phyloP scores from a whole-genome alignment of 2,329 filamentous ascomycete species.

The Nemania sp. region DNA sequence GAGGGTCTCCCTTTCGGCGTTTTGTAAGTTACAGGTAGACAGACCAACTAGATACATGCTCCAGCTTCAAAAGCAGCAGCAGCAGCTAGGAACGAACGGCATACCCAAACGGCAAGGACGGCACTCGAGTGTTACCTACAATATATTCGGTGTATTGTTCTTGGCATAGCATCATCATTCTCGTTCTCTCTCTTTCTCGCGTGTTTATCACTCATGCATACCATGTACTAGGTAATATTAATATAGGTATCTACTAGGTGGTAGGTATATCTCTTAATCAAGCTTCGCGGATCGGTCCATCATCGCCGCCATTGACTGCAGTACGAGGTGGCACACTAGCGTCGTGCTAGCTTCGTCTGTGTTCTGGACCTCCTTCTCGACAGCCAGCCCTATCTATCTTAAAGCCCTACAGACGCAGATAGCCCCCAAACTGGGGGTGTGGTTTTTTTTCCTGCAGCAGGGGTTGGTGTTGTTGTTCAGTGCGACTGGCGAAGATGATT shows the following conservation, averaged over 20 bases:
- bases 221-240: too few relatives aligned
- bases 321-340: neutral
- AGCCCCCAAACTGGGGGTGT: constrained; percentile 40
- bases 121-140: constrained; percentile 3
- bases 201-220: too few relatives aligned
- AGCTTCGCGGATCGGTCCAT: neutral
- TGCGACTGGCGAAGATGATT: constrained; percentile 44
- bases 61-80: constrained; percentile 29
- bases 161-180: neutral
- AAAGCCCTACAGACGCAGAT: neutral
- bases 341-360: neutral
- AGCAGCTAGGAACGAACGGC: constrained; percentile 15
- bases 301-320: neutral
- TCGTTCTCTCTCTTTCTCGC: neutral
- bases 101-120: constrained; percentile 26
- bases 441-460: constrained; percentile 41
- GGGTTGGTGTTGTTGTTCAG: too few relatives aligned
- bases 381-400: too few relatives aligned
- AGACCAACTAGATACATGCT: too few relatives aligned
- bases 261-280: neutral
- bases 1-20: too few relatives aligned
- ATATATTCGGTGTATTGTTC: neutral
- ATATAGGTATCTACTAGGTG: neutral
- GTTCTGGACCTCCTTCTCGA: constrained; percentile 9
- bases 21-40: too few relatives aligned